Conservation (phyloP, 208 protist species). For the Porcisia deanei region DNA sequence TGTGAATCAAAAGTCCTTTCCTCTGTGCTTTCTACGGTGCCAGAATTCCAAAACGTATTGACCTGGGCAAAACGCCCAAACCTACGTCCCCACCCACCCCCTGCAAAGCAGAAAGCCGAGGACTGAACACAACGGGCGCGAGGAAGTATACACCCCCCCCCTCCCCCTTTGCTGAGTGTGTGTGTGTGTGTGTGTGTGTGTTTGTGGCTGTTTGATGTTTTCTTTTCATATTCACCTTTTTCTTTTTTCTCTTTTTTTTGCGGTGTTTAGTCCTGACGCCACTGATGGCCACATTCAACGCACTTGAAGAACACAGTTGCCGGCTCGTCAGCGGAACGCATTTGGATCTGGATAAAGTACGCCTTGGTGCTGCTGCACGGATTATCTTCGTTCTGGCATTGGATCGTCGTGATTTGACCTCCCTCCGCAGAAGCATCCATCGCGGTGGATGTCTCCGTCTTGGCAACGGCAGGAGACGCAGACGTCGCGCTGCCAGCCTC, state of each 20-base stretch:
- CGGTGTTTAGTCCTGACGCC: constrained; percentile 80
- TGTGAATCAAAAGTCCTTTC: too few species aligned
- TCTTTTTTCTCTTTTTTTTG: neutral
- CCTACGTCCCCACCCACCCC: too few species aligned
- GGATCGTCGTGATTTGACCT: constrained; percentile 84
- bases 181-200: neutral
- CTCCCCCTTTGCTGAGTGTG: too few species aligned
- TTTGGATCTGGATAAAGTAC: constrained; percentile 97
- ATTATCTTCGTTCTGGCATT: constrained; percentile 76
- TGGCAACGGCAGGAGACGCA: neutral
- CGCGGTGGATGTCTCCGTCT: constrained; percentile 2
- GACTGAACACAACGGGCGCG: too few species aligned
- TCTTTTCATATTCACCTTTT: neutral
- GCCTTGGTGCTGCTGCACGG: constrained; percentile 85
- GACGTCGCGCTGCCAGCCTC: neutral
- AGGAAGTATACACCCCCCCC: too few species aligned
- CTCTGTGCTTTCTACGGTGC: too few species aligned
- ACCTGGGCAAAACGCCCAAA: too few species aligned
- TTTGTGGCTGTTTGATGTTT: neutral
- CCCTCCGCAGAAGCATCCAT: constrained; percentile 42
- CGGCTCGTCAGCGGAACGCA: constrained; percentile 97
- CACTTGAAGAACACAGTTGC: constrained; percentile 97
- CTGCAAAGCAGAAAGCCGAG: too few species aligned
- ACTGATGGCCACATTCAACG: constrained; percentile 93
- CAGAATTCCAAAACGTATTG: too few species aligned